Percentiles rank a stretch among this genome's conserved stretches.
Evolutionary conservation across 2,329 filamentous ascomycete species (phyloP).

Genomic region (Cladosporium sp.): DNA sequence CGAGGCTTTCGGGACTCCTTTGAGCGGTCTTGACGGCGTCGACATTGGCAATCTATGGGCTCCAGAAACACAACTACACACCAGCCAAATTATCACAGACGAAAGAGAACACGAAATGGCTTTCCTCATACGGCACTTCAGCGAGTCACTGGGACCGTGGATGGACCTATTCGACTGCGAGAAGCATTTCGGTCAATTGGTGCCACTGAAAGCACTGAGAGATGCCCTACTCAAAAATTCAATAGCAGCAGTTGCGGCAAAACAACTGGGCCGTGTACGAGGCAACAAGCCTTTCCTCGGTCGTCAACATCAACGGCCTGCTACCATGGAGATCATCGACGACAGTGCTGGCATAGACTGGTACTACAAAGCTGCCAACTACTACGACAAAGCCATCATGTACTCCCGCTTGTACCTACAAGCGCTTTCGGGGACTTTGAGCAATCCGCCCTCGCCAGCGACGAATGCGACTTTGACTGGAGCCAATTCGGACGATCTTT

Average conservation of each 20-base stretch:
- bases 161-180: conserved; percentile 59
- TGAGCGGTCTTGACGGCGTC: conserved; percentile 7
- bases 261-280: conserved; percentile 59
- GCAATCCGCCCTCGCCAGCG: conserved; percentile 29
- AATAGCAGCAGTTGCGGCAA: conserved; percentile 63
- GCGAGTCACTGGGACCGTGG: conserved; percentile 61
- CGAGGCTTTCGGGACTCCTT: conserved; percentile 16
- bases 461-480: conserved; percentile 28
- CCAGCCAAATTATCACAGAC: conserved; percentile 38
- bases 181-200: conserved; percentile 62
- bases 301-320: conserved; percentile 50
- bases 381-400: conserved; percentile 54
- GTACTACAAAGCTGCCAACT: conserved; percentile 62
- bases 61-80: conserved; percentile 35
- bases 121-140: conserved; percentile 63
- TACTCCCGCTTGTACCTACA: conserved; percentile 53
- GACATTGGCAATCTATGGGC: conserved; percentile 31
- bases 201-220: conserved; percentile 58
- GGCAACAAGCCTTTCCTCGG: conserved; percentile 54
- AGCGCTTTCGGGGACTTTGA: conserved; percentile 34
- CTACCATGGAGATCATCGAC: conserved; percentile 56
- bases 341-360: conserved; percentile 52
- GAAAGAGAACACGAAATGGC: conserved; percentile 57
- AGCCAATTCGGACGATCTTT: conserved; percentile 59
- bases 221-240: conserved; percentile 56